Evolutionary conservation across 83 land plant genomes (phyloP).

Genomic region (Diphasiastrum complanatum): DNA sequence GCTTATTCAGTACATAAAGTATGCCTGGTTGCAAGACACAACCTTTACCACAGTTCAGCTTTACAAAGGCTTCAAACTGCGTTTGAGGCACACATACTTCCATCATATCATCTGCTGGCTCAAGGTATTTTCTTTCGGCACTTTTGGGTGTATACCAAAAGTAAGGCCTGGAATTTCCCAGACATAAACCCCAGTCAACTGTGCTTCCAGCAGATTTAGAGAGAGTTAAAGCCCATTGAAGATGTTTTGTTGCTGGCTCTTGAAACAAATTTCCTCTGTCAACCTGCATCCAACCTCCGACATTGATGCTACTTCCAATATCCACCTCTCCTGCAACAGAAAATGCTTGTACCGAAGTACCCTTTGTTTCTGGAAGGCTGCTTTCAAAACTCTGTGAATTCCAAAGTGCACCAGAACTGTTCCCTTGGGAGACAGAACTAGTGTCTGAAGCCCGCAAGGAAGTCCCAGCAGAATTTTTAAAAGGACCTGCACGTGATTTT

Average conservation of each 20-base stretch:
- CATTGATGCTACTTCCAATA: conserved; percentile 17
- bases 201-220: conserved; percentile 7
- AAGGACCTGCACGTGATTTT: conserved; percentile 3
- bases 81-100: conserved; percentile 14
- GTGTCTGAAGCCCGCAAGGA: neutral
- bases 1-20: conserved; percentile 19
- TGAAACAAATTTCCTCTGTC: conserved; percentile 22
- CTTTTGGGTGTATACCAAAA: conserved; percentile 7
- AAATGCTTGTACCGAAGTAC: conserved; percentile 22
- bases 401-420: conserved; percentile 4
- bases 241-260: conserved; percentile 10
- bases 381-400: neutral
- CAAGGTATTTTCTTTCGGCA: conserved; percentile 12
- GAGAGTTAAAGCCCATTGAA: conserved; percentile 30
- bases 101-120: neutral
- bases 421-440: conserved; percentile 6
- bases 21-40: conserved; percentile 27
- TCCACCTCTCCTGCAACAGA: conserved; percentile 30
- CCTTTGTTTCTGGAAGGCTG: conserved; percentile 1
- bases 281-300: conserved; percentile 34
- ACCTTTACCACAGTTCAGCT: conserved; percentile 22
- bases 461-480: neutral
- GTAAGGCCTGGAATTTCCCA: conserved; percentile 25
- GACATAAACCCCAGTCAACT: conserved; percentile 22
- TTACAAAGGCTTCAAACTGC: conserved; percentile 31